Evolutionary conservation across 1,284 basidiomycete species (phyloP).

Genomic region (Anthracocystis panici-leucophaei): DNA sequence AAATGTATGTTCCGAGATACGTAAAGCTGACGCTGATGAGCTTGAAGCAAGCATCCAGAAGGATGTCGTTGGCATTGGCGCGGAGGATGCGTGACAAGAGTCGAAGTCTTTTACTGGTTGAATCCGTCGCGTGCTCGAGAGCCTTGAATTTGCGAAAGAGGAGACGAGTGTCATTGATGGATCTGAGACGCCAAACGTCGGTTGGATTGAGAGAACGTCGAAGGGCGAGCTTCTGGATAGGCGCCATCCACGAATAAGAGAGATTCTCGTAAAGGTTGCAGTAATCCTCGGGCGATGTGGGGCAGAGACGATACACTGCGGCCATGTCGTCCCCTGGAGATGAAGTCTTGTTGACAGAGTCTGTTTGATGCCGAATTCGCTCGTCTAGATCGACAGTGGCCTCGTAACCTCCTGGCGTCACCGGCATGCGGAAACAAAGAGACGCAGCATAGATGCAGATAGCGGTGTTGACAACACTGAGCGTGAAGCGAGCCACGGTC

Average conservation of each 20-base stretch:
- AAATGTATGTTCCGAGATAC: slow-evolving; percentile 55
- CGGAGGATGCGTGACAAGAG: slow-evolving; percentile 43
- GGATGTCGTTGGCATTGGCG: slow-evolving; percentile 58
- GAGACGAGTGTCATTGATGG: slow-evolving; percentile 55
- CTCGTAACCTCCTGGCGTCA: slow-evolving; percentile 51
- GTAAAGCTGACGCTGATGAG: slow-evolving; percentile 55
- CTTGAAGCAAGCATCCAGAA: slow-evolving; percentile 55
- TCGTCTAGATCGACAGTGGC: slow-evolving; percentile 45
- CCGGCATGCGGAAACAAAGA: slow-evolving; percentile 48
- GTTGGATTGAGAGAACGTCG: slow-evolving; percentile 46
- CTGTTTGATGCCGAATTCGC: slow-evolving; percentile 25
- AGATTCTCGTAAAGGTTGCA: slow-evolving; percentile 46
- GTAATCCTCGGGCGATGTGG: slow-evolving; percentile 62
- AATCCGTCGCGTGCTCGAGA: slow-evolving; percentile 3
- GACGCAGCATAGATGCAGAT: slow-evolving; percentile 22
- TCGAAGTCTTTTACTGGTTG: slow-evolving; percentile 7
- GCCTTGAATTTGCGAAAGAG: slow-evolving; percentile 46
- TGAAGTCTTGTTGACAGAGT: slow-evolving; percentile 1
- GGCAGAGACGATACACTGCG: slow-evolving; percentile 48
- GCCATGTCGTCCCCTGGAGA: slow-evolving; percentile 20
- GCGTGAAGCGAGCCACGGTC: not conserved
- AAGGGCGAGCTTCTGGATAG: slow-evolving; percentile 51
- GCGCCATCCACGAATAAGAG: slow-evolving; percentile 60
- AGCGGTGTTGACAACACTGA: slow-evolving; percentile 21
- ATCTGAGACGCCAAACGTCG: slow-evolving; percentile 56